phyloP scores from a whole-genome alignment of 129 eudicot genomes.

The Chrysanthemum lavandulifolium region DNA sequence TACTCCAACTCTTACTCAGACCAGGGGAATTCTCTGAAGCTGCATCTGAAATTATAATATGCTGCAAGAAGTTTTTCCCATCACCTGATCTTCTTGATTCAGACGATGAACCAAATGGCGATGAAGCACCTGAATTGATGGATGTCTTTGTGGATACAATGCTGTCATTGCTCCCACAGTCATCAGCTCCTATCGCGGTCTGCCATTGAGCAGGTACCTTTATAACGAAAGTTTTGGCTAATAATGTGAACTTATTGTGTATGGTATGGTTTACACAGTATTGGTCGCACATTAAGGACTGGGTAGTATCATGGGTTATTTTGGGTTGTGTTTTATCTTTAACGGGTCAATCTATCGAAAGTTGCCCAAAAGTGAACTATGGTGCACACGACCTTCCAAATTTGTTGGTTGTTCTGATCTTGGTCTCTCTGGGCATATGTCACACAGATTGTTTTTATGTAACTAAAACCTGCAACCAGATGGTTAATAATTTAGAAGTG shows the following conservation, averaged over 20 bases:
- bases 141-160: slow-evolving; percentile 91
- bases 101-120: slow-evolving; percentile 69
- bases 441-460: too few species aligned
- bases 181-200: slow-evolving; percentile 92
- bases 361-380: too few species aligned
- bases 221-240: neutral
- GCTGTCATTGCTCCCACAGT: slow-evolving; percentile 86
- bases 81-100: slow-evolving; percentile 53
- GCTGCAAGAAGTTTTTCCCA: slow-evolving; percentile 76
- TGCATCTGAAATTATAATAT: slow-evolving; percentile 76
- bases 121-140: slow-evolving; percentile 67
- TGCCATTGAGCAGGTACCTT: slow-evolving; percentile 81
- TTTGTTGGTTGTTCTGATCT: too few species aligned
- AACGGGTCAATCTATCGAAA: neutral
- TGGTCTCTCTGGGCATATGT: too few species aligned
- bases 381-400: too few species aligned
- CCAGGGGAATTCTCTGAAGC: slow-evolving; percentile 91
- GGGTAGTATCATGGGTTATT: neutral
- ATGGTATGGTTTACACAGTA: neutral
- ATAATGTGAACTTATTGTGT: neutral
- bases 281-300: neutral
- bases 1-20: slow-evolving; percentile 83
- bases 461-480: too few species aligned
- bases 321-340: neutral
- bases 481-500: too few species aligned